Evolutionary conservation across 352 stramenopile species (phyloP).

Genomic region (Globisporangium rhizosaccharum): DNA sequence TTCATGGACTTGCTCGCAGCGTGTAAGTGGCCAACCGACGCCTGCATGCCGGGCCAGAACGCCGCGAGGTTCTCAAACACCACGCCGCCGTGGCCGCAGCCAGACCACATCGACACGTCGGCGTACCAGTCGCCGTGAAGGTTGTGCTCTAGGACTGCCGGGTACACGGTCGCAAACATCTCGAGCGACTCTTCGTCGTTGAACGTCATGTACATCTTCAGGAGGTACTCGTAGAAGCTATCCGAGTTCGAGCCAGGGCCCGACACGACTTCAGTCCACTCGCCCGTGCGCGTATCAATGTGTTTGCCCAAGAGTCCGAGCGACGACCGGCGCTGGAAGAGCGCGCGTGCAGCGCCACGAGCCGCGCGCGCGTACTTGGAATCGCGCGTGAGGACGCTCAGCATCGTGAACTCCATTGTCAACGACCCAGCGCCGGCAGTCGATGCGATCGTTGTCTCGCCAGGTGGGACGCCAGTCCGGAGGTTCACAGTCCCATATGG

Average conservation of each 20-base stretch:
- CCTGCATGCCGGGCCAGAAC: constrained; percentile 97
- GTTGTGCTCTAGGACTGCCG: constrained; percentile 61
- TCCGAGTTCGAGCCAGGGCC: constrained; percentile 94
- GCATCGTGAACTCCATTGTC: constrained; percentile 95
- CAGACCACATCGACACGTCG: constrained; percentile 82
- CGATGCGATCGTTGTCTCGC: constrained; percentile 94
- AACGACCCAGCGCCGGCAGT: constrained; percentile 95
- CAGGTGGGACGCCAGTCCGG: constrained; percentile 74
- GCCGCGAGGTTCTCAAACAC: constrained; percentile 89
- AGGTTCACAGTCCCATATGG: constrained; percentile 98
- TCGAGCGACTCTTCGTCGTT: constrained; percentile 89
- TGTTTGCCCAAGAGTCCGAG: constrained; percentile 94
- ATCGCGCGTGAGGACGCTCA: constrained; percentile 83
- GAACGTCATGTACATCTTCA: constrained; percentile 97
- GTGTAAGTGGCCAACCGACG: constrained; percentile 88
- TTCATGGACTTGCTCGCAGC: constrained; percentile 87
- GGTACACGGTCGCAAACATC: constrained; percentile 86
- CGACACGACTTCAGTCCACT: constrained; percentile 74
- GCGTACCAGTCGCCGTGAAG: constrained; percentile 81
- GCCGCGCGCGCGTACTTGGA: constrained; percentile 63
- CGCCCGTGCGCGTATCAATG: constrained; percentile 89
- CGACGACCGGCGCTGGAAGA: constrained; percentile 72
- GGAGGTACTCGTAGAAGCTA: constrained; percentile 97
- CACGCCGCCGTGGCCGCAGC: constrained; percentile 40
- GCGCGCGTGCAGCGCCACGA: constrained; percentile 53